Conservation (phyloP, 257 asterid genomes). For the Solanum etuberosum region DNA sequence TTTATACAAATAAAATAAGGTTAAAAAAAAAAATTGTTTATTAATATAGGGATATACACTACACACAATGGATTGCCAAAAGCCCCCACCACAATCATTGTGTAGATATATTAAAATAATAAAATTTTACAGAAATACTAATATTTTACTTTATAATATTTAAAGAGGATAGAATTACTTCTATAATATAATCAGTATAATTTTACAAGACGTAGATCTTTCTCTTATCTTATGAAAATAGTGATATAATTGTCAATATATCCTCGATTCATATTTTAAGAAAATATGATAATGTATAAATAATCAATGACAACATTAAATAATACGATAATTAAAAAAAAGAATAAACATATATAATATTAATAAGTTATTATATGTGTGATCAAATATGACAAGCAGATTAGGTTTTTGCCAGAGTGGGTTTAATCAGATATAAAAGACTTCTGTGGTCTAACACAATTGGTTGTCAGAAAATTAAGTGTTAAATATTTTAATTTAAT, state of each 20-base stretch:
- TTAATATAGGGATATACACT: neutral
- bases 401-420: neutral
- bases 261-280: neutral
- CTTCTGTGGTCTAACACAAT: conserved; percentile 8
- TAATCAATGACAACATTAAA: neutral
- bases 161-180: neutral
- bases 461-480: neutral
- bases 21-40: neutral
- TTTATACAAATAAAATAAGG: neutral
- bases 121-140: neutral
- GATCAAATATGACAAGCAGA: conserved; percentile 1
- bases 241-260: neutral
- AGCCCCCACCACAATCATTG: conserved; percentile 1
- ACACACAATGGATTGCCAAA: neutral
- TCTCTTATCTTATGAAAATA: neutral
- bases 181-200: neutral
- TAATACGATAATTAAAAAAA: neutral
- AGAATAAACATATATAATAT: neutral
- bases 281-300: neutral
- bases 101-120: neutral
- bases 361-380: neutral
- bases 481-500: neutral
- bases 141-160: neutral
- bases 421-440: neutral
- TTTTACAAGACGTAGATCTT: too few species aligned